phyloP scores from a whole-genome alignment of 352 stramenopile genomes.

The Phytophthora pinifolia region DNA sequence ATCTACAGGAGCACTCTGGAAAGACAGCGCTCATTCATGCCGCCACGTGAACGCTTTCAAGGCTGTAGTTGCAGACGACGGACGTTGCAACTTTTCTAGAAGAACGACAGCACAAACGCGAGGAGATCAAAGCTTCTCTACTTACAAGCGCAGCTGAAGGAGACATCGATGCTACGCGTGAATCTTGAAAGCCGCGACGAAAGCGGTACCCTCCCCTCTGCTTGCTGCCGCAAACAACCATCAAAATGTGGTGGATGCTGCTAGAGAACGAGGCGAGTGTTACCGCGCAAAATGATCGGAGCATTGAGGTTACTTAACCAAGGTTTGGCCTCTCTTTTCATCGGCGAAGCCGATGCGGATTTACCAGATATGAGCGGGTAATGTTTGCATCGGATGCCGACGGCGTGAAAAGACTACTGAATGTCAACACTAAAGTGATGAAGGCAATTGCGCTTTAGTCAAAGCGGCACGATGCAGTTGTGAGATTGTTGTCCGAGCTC shows the following conservation, averaged over 20 bases:
- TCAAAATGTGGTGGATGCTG: background rate
- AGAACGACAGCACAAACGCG: background rate
- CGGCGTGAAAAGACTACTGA: background rate
- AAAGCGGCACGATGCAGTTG: background rate
- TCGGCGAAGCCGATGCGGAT: background rate
- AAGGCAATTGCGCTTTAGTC: background rate
- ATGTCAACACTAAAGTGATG: conserved; percentile 2
- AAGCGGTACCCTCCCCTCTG: background rate
- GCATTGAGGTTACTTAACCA: background rate
- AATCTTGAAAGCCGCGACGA: conserved; percentile 1
- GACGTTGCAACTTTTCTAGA: background rate
- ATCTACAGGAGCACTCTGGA: background rate
- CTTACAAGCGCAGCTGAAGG: background rate
- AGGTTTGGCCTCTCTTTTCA: background rate
- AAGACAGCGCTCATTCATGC: background rate
- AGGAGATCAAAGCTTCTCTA: background rate
- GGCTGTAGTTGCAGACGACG: background rate
- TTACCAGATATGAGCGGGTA: background rate
- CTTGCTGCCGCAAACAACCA: background rate
- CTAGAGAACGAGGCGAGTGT: conserved; percentile 2
- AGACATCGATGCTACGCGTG: background rate
- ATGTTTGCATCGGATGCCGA: background rate
- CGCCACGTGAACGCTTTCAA: background rate
- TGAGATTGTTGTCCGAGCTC: background rate
- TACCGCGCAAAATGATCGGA: background rate